phyloP scores from a whole-genome alignment of 495 filamentous ascomycete genomes.

The Penicillium cinerascens region DNA sequence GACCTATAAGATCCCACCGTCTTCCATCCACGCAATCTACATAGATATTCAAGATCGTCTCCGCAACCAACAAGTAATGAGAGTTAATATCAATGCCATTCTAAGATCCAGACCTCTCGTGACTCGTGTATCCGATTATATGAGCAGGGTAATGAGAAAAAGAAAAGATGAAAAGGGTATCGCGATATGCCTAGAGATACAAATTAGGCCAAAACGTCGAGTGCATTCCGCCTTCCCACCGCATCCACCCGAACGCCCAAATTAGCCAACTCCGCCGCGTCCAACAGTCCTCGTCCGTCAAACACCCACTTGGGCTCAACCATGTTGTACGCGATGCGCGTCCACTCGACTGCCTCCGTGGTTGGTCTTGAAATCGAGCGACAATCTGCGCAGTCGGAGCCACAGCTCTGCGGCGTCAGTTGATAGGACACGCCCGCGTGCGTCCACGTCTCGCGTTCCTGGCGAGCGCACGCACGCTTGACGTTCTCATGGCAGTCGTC shows the following conservation, averaged over 20 bases:
- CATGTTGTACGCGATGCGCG: slow-evolving; percentile 52
- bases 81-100: neutral
- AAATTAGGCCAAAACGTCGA: neutral
- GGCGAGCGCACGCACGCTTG: slow-evolving; percentile 5
- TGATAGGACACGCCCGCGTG: slow-evolving; percentile 18
- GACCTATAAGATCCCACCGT: no score
- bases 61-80: no score
- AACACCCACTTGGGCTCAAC: slow-evolving; percentile 66
- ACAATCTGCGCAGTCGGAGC: slow-evolving; percentile 21
- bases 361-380: slow-evolving; percentile 13
- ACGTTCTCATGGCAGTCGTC: neutral
- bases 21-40: no score
- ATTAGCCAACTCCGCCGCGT: slow-evolving; percentile 50
- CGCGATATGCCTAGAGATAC: neutral
- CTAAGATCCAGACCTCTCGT: neutral
- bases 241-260: slow-evolving; percentile 48
- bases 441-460: slow-evolving; percentile 11
- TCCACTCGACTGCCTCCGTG: slow-evolving; percentile 49
- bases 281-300: slow-evolving; percentile 64
- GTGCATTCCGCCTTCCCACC: slow-evolving; percentile 18
- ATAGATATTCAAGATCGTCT: no score
- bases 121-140: neutral
- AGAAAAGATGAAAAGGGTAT: slow-evolving; percentile 2
- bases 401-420: slow-evolving; percentile 16
- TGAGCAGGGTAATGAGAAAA: neutral